phyloP scores from a whole-genome alignment of 805 yeast genomes.

The Cyberlindnera misumaiensis region DNA sequence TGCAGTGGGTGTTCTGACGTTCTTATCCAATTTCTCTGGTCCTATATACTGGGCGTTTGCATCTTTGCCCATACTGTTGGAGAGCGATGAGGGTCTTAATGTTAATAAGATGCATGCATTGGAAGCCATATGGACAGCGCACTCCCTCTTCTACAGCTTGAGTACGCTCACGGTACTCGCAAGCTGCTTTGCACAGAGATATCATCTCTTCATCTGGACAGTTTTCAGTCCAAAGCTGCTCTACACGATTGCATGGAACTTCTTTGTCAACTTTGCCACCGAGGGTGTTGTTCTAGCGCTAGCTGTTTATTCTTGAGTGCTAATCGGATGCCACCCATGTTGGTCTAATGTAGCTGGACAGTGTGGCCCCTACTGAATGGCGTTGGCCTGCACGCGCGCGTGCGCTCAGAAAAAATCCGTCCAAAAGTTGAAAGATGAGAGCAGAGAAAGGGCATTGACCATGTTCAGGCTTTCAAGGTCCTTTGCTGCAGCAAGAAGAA shows the following conservation, averaged over 20 bases:
- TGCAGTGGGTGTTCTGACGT: conserved; percentile 71
- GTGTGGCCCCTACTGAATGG: too few species aligned
- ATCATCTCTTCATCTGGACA: conserved; percentile 94
- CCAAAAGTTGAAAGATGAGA: too few species aligned
- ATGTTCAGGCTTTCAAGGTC: too few species aligned
- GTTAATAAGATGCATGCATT: conserved; percentile 29
- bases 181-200: conserved; percentile 70
- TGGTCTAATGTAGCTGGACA: background rate
- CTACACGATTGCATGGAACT: conserved; percentile 71
- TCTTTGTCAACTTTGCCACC: conserved; percentile 37
- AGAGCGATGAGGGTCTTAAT: conserved; percentile 13
- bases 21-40: conserved; percentile 77
- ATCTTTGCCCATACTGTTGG: conserved; percentile 34
- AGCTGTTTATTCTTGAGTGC: conserved; percentile 3
- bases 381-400: too few species aligned
- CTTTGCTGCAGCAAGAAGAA: conserved; percentile 5
- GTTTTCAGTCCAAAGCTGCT: conserved; percentile 92
- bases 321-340: background rate
- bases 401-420: too few species aligned
- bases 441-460: too few species aligned
- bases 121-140: conserved; percentile 20
- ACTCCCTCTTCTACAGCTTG: conserved; percentile 45
- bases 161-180: conserved; percentile 51
- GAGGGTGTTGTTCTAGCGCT: conserved; percentile 7
- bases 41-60: conserved; percentile 75